These are phyloP conservation scores for Nitzschia inconspicua DNA, from an alignment of 108 stramenopile genomes.

Conservation along the genomic window DNA sequence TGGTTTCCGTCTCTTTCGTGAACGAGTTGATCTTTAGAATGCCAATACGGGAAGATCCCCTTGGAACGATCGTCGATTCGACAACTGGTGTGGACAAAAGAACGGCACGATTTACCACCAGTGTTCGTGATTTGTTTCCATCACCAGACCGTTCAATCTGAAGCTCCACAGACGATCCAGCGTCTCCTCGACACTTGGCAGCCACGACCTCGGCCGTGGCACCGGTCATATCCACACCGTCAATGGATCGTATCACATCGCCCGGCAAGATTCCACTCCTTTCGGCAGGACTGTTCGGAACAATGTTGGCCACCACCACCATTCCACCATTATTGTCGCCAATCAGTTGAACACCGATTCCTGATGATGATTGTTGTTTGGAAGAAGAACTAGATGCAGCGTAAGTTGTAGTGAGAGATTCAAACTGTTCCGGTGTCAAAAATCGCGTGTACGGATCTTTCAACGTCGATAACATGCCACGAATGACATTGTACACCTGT, in stretches of 20 bases:
- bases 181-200: slow-evolving; percentile 44
- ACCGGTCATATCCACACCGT: slow-evolving; percentile 40
- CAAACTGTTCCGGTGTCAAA: slow-evolving; percentile 18
- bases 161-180: slow-evolving; percentile 28
- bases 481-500: slow-evolving; percentile 28
- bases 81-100: slow-evolving; percentile 26
- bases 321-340: slow-evolving; percentile 27
- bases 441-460: slow-evolving; percentile 61
- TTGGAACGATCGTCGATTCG: slow-evolving; percentile 2
- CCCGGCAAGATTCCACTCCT: slow-evolving; percentile 38
- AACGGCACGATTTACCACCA: slow-evolving; percentile 21
- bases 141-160: slow-evolving; percentile 26
- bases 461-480: slow-evolving; percentile 35
- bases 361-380: slow-evolving; percentile 8
- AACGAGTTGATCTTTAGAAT: slow-evolving; percentile 42
- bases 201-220: slow-evolving; percentile 47
- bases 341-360: slow-evolving; percentile 55
- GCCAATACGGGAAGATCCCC: slow-evolving; percentile 34
- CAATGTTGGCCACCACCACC: slow-evolving; percentile 34
- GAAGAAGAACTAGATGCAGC: not conserved
- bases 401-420: slow-evolving; percentile 5
- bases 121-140: not conserved
- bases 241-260: slow-evolving; percentile 35
- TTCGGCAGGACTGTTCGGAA: slow-evolving; percentile 36
- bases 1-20: slow-evolving; percentile 34